Evolutionary conservation across 1,139 yeast genomes (phyloP), one percentile per base, ranked within the genome.

Genomic region (Candida sanyaensis): DNA sequence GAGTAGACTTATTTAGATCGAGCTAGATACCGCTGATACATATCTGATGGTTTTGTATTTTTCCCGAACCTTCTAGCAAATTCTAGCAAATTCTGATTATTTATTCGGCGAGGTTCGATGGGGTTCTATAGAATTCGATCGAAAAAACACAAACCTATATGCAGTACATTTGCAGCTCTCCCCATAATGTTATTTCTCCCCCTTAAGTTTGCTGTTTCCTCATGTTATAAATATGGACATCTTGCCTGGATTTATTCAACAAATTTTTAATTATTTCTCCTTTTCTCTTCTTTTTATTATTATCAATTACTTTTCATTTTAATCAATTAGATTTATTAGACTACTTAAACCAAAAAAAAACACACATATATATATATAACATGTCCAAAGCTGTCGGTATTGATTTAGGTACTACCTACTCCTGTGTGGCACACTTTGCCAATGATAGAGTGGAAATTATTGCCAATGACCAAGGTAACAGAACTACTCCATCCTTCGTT

Each of bases 321-420:
- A 33, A 38, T 38, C 30, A 30, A 27, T 32, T 44, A 39, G 47
- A 44, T 32, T 38, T 34, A 44, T 21, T 44, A 39, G 46, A 44
- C 28, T 37, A 24, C 21, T 21, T 34, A 8, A 39, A 39, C n/a
- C n/a, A 45, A 12, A n/a, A n/a, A 33, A 31, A 27, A 24, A 26
- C 33, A 30, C 17, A 37, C 38, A 39, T 28, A 6, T 4, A 26
- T 36, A 26, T 29, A 12, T 39, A 47, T 40, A 50, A 40, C 32
- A 82, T 83, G 87, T 73, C 86, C 48, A 81, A 78, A 70, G 88
- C 89, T 68, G 79, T 85, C 55, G 91, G 91, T 66, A 85, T 85
- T 71, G 91, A 85, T 74, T 84, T 85, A 77, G 91, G 91, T 68
- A 85, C 91, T 45, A 85, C 91, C 42, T 85, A 84, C 73, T 84